phyloP scores from a whole-genome alignment of 371 early-diverging fungal species.

The Zychaea mexicana region DNA sequence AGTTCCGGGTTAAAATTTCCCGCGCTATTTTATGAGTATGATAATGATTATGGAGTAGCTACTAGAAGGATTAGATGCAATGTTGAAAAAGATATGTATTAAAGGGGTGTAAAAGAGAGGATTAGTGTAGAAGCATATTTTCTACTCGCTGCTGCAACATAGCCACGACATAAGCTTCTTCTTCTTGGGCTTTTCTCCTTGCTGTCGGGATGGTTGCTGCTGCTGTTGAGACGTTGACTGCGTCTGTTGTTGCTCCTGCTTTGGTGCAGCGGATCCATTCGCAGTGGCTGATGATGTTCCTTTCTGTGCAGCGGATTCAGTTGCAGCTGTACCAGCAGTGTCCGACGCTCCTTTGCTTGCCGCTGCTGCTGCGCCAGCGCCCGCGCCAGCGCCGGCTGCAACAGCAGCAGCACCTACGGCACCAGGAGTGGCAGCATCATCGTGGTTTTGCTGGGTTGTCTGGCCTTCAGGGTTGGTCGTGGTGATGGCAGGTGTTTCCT shows the following conservation, averaged over 20 bases:
- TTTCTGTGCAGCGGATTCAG: not conserved
- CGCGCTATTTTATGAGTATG: not conserved
- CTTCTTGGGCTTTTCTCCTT: not conserved
- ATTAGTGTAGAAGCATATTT: not conserved
- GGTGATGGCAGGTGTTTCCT: slow-evolving; percentile 15
- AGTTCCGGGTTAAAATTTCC: not conserved
- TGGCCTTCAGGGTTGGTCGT: slow-evolving; percentile 19
- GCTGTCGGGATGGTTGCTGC: not conserved
- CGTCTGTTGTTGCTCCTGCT: not conserved
- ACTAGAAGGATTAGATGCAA: not conserved
- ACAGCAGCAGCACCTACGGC: slow-evolving; percentile 5
- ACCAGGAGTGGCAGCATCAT: slow-evolving; percentile 3
- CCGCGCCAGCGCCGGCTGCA: not conserved
- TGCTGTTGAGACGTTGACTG: not conserved
- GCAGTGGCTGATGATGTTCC: no score
- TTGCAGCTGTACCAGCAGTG: no score
- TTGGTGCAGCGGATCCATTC: not conserved
- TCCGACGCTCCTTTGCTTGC: not conserved
- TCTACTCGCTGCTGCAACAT: not conserved
- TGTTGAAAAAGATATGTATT: not conserved
- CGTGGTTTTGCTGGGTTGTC: slow-evolving; percentile 4
- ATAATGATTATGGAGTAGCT: no score
- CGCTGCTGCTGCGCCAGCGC: slow-evolving; percentile 1
- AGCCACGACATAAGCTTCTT: not conserved
- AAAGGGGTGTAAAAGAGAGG: not conserved